phyloP scores from a whole-genome alignment of 768 basidiomycete genomes.

The Lentinula boryana region DNA sequence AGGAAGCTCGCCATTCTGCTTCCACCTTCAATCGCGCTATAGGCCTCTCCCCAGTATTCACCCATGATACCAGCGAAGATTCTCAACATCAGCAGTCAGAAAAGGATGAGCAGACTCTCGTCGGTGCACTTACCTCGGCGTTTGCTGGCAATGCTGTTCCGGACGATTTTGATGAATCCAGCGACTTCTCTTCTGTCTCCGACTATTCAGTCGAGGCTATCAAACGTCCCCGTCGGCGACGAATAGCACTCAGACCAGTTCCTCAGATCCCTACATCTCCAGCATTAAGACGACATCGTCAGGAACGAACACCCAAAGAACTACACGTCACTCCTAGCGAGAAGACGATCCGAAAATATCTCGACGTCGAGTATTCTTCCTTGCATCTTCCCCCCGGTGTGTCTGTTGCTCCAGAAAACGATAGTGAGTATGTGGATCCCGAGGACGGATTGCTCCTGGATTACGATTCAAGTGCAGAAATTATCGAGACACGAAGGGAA shows the following conservation, averaged over 20 bases:
- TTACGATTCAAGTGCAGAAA: background rate
- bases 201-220: background rate
- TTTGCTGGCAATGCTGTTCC: background rate
- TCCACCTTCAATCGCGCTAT: too few species aligned
- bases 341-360: background rate
- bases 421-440: background rate
- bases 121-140: background rate
- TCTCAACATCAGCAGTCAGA: background rate
- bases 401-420: background rate
- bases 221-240: background rate
- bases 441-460: background rate
- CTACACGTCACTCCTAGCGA: background rate
- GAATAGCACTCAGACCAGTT: background rate
- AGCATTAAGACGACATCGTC: background rate
- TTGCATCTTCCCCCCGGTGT: background rate
- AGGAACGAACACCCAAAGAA: background rate
- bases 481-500: background rate
- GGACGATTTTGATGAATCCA: background rate
- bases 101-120: background rate
- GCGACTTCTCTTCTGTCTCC: background rate
- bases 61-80: background rate
- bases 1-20: too few species aligned
- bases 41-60: background rate
- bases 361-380: background rate
- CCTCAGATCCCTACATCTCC: constrained; percentile 2